Conservation (phyloP, 352 stramenopile genomes). For the Phytophthora europaea region DNA sequence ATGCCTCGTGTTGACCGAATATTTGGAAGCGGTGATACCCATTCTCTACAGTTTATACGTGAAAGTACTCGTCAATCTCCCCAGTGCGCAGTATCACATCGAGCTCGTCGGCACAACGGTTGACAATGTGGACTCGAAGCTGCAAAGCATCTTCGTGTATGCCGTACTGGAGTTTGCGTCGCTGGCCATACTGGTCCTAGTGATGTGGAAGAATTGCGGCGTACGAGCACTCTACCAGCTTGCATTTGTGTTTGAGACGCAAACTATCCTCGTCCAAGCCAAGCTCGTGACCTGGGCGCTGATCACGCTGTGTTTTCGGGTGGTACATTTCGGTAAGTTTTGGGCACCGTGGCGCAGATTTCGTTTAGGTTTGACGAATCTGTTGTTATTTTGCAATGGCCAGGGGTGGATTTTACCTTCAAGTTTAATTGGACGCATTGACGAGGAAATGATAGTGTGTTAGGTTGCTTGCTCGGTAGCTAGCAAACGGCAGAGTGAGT, state of each 20-base stretch:
- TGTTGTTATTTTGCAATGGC: neutral
- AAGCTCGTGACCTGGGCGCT: slow-evolving; percentile 36
- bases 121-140: slow-evolving; percentile 15
- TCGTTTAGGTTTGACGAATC: neutral
- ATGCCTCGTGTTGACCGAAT: slow-evolving; percentile 5
- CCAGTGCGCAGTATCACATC: slow-evolving; percentile 39
- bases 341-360: neutral
- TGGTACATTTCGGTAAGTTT: slow-evolving; percentile 4
- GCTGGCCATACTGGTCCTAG: slow-evolving; percentile 23
- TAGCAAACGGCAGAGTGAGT: too few species aligned
- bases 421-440: neutral
- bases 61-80: slow-evolving; percentile 18
- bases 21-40: slow-evolving; percentile 3
- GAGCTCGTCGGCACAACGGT: slow-evolving; percentile 8
- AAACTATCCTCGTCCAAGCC: slow-evolving; percentile 34
- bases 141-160: slow-evolving; percentile 27
- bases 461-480: too few species aligned
- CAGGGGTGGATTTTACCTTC: neutral
- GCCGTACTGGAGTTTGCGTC: slow-evolving; percentile 38
- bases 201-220: slow-evolving; percentile 32
- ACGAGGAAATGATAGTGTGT: too few species aligned
- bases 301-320: slow-evolving; percentile 14
- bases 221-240: slow-evolving; percentile 39
- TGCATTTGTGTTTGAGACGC: slow-evolving; percentile 45
- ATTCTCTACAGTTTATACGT: slow-evolving; percentile 6